These are phyloP conservation scores for Drechslerella dactyloides DNA, from an alignment of 2,329 filamentous ascomycete species.

Conservation along the genomic window DNA sequence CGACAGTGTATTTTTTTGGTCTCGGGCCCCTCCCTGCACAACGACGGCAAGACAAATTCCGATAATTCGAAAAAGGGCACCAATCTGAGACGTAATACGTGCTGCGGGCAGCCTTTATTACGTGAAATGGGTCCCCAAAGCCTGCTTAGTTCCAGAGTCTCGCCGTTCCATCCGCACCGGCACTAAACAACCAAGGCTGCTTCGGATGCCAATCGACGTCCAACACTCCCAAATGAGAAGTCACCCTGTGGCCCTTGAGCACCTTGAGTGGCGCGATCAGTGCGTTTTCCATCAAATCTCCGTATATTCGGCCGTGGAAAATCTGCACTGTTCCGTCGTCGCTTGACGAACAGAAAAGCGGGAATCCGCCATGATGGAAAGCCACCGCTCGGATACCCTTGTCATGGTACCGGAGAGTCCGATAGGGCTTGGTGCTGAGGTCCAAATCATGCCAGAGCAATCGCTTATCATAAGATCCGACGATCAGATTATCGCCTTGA, in stretches of 20 bases:
- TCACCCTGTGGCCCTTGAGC: conserved; percentile 85
- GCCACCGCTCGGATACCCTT: conserved; percentile 89
- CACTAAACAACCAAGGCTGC: conserved; percentile 92
- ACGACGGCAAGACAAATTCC: no score
- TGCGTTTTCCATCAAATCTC: conserved; percentile 93
- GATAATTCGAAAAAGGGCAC: not conserved
- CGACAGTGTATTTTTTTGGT: no score
- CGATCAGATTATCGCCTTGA: conserved; percentile 89
- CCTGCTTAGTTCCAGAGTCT: conserved; percentile 73
- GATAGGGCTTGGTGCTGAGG: conserved; percentile 86
- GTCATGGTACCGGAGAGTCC: conserved; percentile 91
- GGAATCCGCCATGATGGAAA: conserved; percentile 80
- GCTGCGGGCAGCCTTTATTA: no score
- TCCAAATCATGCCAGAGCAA: conserved; percentile 97
- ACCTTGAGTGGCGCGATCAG: conserved; percentile 96
- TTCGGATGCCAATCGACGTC: conserved; percentile 95
- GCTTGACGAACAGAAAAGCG: conserved; percentile 90
- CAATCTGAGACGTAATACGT: no score
- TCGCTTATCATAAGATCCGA: conserved; percentile 91
- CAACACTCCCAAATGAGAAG: conserved; percentile 84
- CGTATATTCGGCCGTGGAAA: conserved; percentile 95
- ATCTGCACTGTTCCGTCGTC: conserved; percentile 95
- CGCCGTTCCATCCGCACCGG: conserved; percentile 90
- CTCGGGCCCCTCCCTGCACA: no score
- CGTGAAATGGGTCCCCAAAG: conserved; percentile 41